Evolutionary conservation across 2,329 filamentous ascomycete genomes (phyloP), one percentile per base, ranked within the genome.

Genomic region (Cladobotryum protrusum): DNA sequence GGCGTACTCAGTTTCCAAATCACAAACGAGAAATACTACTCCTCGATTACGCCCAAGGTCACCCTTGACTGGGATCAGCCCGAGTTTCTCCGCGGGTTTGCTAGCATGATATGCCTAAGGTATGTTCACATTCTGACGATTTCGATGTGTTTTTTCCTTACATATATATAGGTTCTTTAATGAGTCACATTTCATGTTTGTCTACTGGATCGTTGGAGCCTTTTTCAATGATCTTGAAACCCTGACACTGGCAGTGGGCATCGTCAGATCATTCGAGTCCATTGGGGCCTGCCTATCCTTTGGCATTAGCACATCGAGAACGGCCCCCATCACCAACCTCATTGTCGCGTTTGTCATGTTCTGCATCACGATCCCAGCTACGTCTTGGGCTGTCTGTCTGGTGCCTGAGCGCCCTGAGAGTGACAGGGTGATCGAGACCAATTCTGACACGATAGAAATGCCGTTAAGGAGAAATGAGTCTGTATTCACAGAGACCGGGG

Each of bases 201-300:
- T 75, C 1, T 77, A 77, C 59, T 77, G 73, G 73, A 59, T 76
- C 13, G 64, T 77, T 1, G 75, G 73, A 3, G 67, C 72, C 2
- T 78, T 76, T 60, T 74, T 75, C 52, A 67, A 75, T 50, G 74
- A 78, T 44, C 61, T 77, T 5, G 72, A 76, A 56, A 77, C 74
- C 0, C 55, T 78, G n/a, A 74, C 75, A 0, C 64, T 77, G 0
- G 70, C 67, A 2, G 72, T 76, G 2, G 73, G 73, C 1, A 60
- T 77, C 1, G 62, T 78, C 4, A 64, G 74, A 3, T 73, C 72
- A 0, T 76, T 77, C 43, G 74, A 77, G 55, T 74, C 71, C 0
- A 52, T 77, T 3, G 74, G 75, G 0, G 73, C 72, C 0, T 70
- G 69, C 44, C 54, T 78, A 4, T 61, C 73, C 0, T 76, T 74